Base-by-base conservation (phyloP, 2,329 filamentous ascomycete genomes). In the Fusarium floridanum region DNA sequence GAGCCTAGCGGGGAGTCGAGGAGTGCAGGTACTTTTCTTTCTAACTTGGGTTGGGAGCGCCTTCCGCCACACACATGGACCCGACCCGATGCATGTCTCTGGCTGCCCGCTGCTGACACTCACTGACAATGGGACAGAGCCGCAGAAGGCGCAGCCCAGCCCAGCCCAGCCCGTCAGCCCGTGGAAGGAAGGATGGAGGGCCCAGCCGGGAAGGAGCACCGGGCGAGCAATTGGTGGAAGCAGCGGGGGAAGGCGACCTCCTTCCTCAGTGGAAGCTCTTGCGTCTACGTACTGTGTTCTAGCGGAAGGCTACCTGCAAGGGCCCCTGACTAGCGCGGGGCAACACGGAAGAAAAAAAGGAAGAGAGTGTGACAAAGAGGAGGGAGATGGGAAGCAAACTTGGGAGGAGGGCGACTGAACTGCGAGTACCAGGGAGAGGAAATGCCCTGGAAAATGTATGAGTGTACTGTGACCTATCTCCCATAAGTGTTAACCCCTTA, bases 241-340 rank as follows among this genome's bases (percentile, higher is more conserved):
- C 17, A 27, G 48, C 32, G 48, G 27, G 27, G 45, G 45, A 8
- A 50, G 45, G 22, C 1, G 27, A 53, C 48, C 48, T 53, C 48
- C 24, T 17, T 29, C 48, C 48, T 53, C 24, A 29, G 45, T 50
- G 48, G 32, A 61, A 50, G 59, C 59, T 61, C 16, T 10, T 63
- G 56, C 29, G 53, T 36, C 27, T 65, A 65, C 37, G 62, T 65
- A 65, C 53, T 43, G 37, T 43, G 55, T 71, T 76, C 70, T 75
- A 71, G 73, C 53, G 73, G 63, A 64, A 76, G 55, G 50, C 53
- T 27, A 61, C 63, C 72, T 75, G 73, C 73, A 75, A 74, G 73
- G 66, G 64, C 73, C 66, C 73, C 41, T 68, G 59, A 74, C 73
- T 76, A 75, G 73, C 73, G 73, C 73, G 67, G 73, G 73, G 73